Percentiles rank a stretch among this genome's conserved stretches.
phyloP scores from a whole-genome alignment of 192 early-diverging fungal species.

The Coemansia sp. region DNA sequence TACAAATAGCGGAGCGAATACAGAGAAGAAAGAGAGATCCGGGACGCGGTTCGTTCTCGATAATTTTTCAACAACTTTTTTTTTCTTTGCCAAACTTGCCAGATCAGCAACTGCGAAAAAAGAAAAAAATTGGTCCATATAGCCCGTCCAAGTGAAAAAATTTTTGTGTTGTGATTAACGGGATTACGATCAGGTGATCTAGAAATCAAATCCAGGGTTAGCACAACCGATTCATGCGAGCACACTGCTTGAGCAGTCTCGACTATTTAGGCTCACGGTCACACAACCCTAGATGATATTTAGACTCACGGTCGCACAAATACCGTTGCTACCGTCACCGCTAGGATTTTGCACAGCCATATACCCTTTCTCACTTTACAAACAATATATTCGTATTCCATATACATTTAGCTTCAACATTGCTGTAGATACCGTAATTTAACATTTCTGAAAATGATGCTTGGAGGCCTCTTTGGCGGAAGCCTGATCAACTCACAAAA shows the following conservation, averaged over 20 bases:
- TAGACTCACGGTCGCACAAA: neutral
- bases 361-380: neutral
- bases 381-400: neutral
- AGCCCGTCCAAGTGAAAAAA: neutral
- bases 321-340: too few relatives aligned
- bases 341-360: too few relatives aligned
- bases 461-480: conserved; percentile 51
- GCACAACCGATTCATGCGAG: neutral
- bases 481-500: conserved; percentile 39
- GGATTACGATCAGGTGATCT: neutral
- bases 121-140: neutral
- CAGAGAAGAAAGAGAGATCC: neutral
- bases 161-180: neutral
- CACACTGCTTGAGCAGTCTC: neutral
- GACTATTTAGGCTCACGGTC: neutral
- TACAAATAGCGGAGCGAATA: neutral
- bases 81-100: conserved; percentile 1
- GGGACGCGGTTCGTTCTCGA: neutral
- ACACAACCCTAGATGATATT: neutral
- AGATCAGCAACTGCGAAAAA: neutral
- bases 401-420: neutral
- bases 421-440: neutral
- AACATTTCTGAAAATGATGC: conserved; percentile 39
- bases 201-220: neutral
- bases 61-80: neutral